These are phyloP conservation scores for Chlorella sp. DNA, from an alignment of 139 green algal genomes.

Conservation along the genomic window DNA sequence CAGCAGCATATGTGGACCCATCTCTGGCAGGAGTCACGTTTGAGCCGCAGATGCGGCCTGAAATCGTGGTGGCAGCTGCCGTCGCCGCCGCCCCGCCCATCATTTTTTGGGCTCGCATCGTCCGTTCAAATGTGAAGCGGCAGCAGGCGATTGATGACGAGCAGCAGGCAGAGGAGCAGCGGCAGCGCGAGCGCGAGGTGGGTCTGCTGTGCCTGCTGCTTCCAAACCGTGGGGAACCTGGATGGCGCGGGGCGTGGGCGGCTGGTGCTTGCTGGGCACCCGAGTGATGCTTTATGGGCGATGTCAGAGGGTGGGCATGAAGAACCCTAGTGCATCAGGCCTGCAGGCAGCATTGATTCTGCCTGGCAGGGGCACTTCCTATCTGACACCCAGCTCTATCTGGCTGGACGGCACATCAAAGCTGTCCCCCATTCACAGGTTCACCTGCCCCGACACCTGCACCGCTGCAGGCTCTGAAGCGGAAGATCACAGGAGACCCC, in stretches of 20 bases:
- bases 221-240: too few species aligned
- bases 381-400: too few species aligned
- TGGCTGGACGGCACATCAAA: too few species aligned
- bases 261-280: too few species aligned
- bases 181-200: slow-evolving; percentile 21
- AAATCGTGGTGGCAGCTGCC: background rate
- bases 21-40: slow-evolving; percentile 11
- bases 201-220: background rate
- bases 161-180: slow-evolving; percentile 1
- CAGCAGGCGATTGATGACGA: slow-evolving; percentile 3
- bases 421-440: too few species aligned
- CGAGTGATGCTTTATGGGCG: too few species aligned
- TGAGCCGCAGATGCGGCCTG: slow-evolving; percentile 27
- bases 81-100: background rate
- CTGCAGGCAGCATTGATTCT: too few species aligned
- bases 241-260: too few species aligned
- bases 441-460: too few species aligned
- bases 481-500: slow-evolving; percentile 29
- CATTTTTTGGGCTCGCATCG: slow-evolving; percentile 24
- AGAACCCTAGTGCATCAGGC: too few species aligned
- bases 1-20: background rate
- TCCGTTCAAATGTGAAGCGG: background rate
- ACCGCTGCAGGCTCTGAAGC: slow-evolving; percentile 21
- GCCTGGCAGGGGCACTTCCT: too few species aligned
- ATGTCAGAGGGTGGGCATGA: too few species aligned